Conservation (phyloP, 169 alveolate species). For the Cryptosporidium andersoni region DNA sequence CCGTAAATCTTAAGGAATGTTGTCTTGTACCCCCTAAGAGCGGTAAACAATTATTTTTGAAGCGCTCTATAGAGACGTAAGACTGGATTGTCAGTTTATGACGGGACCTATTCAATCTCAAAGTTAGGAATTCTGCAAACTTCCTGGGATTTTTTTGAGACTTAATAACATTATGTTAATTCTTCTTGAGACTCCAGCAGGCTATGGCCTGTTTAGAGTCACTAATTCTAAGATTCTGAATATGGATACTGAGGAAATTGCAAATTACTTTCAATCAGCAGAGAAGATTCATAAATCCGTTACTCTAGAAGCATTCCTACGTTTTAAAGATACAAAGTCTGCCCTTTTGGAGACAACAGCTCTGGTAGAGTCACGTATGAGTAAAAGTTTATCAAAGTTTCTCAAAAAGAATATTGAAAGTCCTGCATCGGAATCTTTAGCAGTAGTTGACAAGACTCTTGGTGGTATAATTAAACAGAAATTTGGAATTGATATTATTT, state of each 20-base stretch:
- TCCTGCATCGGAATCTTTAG: conserved; percentile 68
- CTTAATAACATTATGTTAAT: conserved; percentile 88
- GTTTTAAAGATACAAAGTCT: conserved; percentile 88
- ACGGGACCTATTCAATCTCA: conserved; percentile 3
- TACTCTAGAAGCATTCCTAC: conserved; percentile 85
- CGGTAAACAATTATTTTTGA: too few species aligned
- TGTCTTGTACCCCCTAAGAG: too few species aligned
- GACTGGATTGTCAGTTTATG: conserved; percentile 59
- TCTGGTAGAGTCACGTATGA: conserved; percentile 88
- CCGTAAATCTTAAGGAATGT: too few species aligned
- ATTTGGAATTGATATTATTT: conserved; percentile 81
- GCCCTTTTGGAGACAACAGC: conserved; percentile 87
- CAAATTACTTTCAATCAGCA: conserved; percentile 84
- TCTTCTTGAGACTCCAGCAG: conserved; percentile 99
- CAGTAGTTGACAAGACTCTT: conserved; percentile 85
- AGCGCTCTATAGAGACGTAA: conserved; percentile 35
- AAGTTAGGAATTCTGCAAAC: neutral
- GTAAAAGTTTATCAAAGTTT: conserved; percentile 92
- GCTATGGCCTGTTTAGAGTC: conserved; percentile 96
- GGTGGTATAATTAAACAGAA: conserved; percentile 88
- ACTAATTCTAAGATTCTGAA: conserved; percentile 88
- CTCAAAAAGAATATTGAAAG: conserved; percentile 90
- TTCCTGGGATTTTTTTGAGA: neutral
- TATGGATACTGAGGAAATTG: conserved; percentile 85
- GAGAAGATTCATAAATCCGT: conserved; percentile 85